Base-by-base conservation (phyloP, 768 basidiomycete species). In the Clathrus columnatus region DNA sequence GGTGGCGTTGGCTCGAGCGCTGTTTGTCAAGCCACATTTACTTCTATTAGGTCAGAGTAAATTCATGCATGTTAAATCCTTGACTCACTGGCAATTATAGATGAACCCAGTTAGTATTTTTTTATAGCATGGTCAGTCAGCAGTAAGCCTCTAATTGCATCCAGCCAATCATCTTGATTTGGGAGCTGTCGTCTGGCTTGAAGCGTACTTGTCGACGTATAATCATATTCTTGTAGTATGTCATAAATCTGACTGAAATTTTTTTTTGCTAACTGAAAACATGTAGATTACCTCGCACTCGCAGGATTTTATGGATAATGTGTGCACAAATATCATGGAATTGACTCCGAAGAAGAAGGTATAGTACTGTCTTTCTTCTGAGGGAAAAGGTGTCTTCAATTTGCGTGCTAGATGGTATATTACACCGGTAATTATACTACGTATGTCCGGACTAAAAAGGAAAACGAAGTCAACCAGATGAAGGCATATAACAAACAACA, bases 381-480 rank as follows among this genome's bases (percentile, higher is more conserved):
- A 41, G 5, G 56, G 14, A 36, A 18, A 8, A 18, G 44, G 30
- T 43, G 7, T n/a, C 7, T 5, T 50, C 21, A 17, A 10, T 45
- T 29, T 20, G 17, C 21, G 18, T 36, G 30, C 7, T 43, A 73
- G 70, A 76, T 97, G 54, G 76, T 89, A 41, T 96, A 96, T 70
- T 97, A 97, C 72, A 83, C 84, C 59, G 95, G 94, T 74, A 97
- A 97, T 71, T 97, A 96, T 75, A 78, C 91, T 48, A 91, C 89
- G n/a, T 97, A 92, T 72, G 94, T 97, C 61, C 85, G 91, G 67
- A 98, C 95, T 56, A 94, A 87, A 78, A 64, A 74, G 63, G 95
- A 99, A 79, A 99, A 99, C 75, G 95, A 99, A 76, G 86, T 93
- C 67, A 99, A 98, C 71, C 93, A 96, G 75, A 96, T 97, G 93